Conservation (phyloP, 2,329 filamentous ascomycete genomes). For the Myriosclerotinia duriaeana region DNA sequence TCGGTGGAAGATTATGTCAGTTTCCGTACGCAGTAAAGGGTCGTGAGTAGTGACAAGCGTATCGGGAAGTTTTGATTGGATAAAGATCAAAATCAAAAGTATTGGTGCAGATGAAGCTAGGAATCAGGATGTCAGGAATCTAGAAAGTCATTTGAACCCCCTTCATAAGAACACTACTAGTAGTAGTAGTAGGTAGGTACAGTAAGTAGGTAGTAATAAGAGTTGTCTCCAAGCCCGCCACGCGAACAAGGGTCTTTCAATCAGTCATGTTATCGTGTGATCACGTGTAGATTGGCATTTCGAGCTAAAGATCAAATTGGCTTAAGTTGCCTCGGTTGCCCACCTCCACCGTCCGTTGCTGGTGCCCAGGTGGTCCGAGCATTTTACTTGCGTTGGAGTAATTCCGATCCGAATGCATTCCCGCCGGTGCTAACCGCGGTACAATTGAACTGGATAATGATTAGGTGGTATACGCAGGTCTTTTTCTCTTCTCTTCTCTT, state of each 20-base stretch:
- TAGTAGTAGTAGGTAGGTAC: no score
- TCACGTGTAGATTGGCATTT: constrained; percentile 6
- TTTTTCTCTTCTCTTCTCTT: neutral
- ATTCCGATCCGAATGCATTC: constrained; percentile 6
- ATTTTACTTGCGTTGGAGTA: neutral
- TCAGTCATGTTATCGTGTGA: constrained; percentile 2
- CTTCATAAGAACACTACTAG: no score
- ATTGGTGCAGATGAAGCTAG: no score
- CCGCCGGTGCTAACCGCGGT: constrained; percentile 20
- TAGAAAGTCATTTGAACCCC: no score
- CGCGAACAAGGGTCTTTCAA: no score
- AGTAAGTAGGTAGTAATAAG: no score
- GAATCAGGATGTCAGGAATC: no score
- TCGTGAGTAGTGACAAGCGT: neutral
- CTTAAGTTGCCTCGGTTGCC: neutral
- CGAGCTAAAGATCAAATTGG: neutral
- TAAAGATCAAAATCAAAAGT: neutral
- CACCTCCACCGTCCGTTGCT: neutral
- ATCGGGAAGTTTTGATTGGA: constrained; percentile 3
- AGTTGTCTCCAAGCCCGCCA: no score
- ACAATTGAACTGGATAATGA: neutral
- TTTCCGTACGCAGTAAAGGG: constrained; percentile 24
- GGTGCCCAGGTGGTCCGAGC: constrained; percentile 4
- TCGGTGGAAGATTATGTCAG: constrained; percentile 26
- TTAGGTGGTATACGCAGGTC: neutral